Evolutionary conservation across 306 rosid species (phyloP).

Genomic region (Pyrus pyrifolia): DNA sequence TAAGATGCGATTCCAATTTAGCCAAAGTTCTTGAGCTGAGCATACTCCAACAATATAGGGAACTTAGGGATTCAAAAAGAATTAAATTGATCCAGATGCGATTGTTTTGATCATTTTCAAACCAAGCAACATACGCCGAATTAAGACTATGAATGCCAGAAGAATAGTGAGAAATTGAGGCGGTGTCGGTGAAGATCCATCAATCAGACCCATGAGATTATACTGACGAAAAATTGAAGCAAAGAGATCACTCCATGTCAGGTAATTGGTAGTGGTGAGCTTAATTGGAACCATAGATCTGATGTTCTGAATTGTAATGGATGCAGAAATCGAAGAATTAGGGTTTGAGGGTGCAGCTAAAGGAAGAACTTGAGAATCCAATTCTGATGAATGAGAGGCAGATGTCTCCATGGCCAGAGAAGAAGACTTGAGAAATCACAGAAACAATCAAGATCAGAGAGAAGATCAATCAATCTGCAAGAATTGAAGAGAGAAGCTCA

Average conservation of each 20-base stretch:
- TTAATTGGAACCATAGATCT: neutral
- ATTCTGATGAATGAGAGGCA: no score
- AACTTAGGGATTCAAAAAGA: neutral
- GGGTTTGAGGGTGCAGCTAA: no score
- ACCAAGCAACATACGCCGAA: neutral
- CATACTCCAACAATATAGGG: neutral
- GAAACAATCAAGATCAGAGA: no score
- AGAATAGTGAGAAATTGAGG: neutral
- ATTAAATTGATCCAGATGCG: no score
- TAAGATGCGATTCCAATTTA: neutral
- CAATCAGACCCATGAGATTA: neutral
- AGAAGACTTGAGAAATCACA: no score
- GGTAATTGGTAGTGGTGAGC: neutral
- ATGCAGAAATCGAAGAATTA: no score
- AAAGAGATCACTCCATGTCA: neutral
- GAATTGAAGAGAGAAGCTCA: no score
- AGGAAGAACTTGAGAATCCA: no score
- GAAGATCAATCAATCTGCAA: no score
- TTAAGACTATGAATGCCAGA: neutral
- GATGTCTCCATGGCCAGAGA: no score
- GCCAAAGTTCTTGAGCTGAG: neutral
- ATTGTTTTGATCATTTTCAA: no score
- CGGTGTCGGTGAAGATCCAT: rapidly evolving
- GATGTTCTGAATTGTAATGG: no score
- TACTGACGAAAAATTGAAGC: neutral